Conservation (phyloP, 1,139 yeast genomes). For the Pichia inconspicua region DNA sequence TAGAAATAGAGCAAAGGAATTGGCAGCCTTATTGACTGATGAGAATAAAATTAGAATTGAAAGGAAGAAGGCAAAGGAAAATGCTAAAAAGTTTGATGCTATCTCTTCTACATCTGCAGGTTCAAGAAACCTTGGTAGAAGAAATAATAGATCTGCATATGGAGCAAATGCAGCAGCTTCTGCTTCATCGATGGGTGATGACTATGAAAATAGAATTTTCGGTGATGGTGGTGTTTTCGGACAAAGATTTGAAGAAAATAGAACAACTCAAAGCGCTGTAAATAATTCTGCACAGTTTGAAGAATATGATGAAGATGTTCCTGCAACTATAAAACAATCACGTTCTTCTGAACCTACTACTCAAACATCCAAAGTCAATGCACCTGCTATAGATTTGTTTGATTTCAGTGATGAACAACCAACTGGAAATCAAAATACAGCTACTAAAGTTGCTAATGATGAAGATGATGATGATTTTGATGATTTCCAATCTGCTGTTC, state of each 20-base stretch:
- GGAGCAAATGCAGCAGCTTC: slow-evolving; percentile 31
- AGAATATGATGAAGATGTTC: slow-evolving; percentile 54
- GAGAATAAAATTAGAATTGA: slow-evolving; percentile 72
- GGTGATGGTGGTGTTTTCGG: slow-evolving; percentile 82
- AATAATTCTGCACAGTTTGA: slow-evolving; percentile 43
- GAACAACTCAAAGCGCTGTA: slow-evolving; percentile 24
- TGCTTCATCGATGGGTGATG: slow-evolving; percentile 26
- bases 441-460: slow-evolving; percentile 7
- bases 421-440: neutral
- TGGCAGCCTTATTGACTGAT: slow-evolving; percentile 65
- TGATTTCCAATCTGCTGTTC: slow-evolving; percentile 64
- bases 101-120: slow-evolving; percentile 15
- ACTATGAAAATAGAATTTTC: slow-evolving; percentile 47
- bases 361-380: slow-evolving; percentile 36
- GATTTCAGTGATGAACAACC: slow-evolving; percentile 22
- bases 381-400: slow-evolving; percentile 46
- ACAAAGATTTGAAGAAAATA: slow-evolving; percentile 49
- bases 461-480: slow-evolving; percentile 60
- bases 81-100: slow-evolving; percentile 57
- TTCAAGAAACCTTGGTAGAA: slow-evolving; percentile 48
- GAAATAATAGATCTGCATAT: slow-evolving; percentile 30
- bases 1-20: slow-evolving; percentile 78
- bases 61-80: slow-evolving; percentile 81
- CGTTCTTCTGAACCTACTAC: slow-evolving; percentile 35
- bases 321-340: slow-evolving; percentile 9